Base-by-base conservation (phyloP, 345 rosid genomes). In the Zanthoxylum bungeanum region DNA sequence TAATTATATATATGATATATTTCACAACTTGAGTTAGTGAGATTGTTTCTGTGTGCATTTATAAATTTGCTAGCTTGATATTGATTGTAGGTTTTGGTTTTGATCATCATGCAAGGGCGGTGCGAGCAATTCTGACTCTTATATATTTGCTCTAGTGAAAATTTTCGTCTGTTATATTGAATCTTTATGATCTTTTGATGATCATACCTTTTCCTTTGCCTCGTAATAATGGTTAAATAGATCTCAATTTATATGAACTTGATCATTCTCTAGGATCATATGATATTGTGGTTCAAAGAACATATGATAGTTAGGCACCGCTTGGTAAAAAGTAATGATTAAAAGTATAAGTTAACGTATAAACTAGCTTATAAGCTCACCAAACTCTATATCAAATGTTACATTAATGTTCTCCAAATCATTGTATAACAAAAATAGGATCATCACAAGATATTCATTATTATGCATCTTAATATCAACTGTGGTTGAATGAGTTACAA, bases 41-140 rank as follows among this genome's bases (percentile, higher is more conserved):
- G 7, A 47, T 52, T 28, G 36, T 9, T 69, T 57, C 49, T 33
- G 10, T 66, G 17, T 59, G 39, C 67, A 58, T n/a, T n/a, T n/a
- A n/a, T 36, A 17, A 33, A 7, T 28, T 42, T 42, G 6, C 49
- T 58, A 11, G 51, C 52, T 66, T 65, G 61, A 71, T 46, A 22
- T 76, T 70, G 68, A 52, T 66, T 57, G 44, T 27, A 28, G 28
- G 33, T 58, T 69, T 36, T 28, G 28, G 33, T 58, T 69, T 36
- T 28, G 27, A 30, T 22, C 28, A 55, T 47, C 65, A 42, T 51
- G 36, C 51, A 59, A n/a, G 40, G 47, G 8, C n/a, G n/a, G n/a
- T n/a, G n/a, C n/a, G n/a, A n/a, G n/a, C 42, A 31, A 61, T 62
- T 46, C 33, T 25, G 27, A 14, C 16, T 19, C 22, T 24, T 60